Conservation (phyloP, 768 basidiomycete genomes). For the Tubosaeta sp. region DNA sequence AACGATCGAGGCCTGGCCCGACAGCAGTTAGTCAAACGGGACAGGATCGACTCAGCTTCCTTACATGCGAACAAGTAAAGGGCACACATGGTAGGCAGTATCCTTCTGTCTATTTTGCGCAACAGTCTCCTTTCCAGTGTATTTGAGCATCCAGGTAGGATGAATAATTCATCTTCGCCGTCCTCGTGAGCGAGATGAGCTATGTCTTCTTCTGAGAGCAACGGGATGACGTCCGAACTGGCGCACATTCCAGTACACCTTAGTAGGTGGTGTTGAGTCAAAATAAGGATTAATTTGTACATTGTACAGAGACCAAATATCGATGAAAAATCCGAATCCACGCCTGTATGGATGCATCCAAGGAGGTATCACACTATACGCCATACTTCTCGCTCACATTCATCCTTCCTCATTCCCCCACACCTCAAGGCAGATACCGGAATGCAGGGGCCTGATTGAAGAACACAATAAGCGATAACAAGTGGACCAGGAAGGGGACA, state of each 20-base stretch:
- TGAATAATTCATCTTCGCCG: conserved; percentile 18
- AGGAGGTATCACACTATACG: not conserved
- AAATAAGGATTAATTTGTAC: too few species aligned
- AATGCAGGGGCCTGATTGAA: not conserved
- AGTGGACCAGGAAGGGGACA: not conserved
- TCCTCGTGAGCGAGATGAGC: not conserved
- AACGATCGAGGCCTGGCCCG: conserved; percentile 64
- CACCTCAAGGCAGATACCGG: not conserved
- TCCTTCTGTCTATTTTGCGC: conserved; percentile 61
- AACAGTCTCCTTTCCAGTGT: conserved; percentile 51
- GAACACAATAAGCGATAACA: not conserved
- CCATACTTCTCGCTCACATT: not conserved
- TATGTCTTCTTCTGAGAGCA: too few species aligned
- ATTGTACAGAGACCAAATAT: too few species aligned
- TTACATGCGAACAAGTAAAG: conserved; percentile 74
- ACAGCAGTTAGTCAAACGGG: not conserved
- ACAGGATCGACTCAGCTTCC: conserved; percentile 16
- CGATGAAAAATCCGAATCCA: not conserved
- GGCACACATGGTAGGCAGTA: conserved; percentile 68
- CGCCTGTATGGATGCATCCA: too few species aligned
- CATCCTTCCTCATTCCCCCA: not conserved
- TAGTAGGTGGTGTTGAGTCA: too few species aligned
- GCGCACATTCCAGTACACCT: too few species aligned
- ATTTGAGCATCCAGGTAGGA: conserved; percentile 8
- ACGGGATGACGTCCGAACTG: too few species aligned